Evolutionary conservation across 768 basidiomycete genomes (phyloP).

Genomic region (Amanita subjunquillea): DNA sequence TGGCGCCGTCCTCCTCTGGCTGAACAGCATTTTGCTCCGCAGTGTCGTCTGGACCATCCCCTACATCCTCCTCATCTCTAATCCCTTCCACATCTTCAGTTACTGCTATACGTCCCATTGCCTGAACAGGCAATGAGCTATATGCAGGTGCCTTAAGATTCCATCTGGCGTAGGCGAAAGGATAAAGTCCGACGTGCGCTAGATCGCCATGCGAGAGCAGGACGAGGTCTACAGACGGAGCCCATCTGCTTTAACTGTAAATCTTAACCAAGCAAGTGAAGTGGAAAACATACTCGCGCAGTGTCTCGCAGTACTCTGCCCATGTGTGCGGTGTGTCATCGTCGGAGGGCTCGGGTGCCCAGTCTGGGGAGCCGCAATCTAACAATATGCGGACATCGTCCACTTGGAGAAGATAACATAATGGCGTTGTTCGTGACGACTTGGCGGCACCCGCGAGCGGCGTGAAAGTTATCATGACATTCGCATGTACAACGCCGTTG

Average conservation of each 20-base stretch:
- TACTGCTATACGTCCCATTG: slow-evolving; percentile 88
- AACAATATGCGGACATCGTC: slow-evolving; percentile 91
- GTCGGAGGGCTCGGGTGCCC: slow-evolving; percentile 37
- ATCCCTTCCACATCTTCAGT: slow-evolving; percentile 82
- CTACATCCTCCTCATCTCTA: slow-evolving; percentile 63
- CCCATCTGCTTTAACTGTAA: slow-evolving; percentile 34
- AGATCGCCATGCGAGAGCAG: slow-evolving; percentile 92
- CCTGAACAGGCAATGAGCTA: slow-evolving; percentile 89
- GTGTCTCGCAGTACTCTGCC: slow-evolving; percentile 54
- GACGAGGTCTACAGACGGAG: slow-evolving; percentile 80
- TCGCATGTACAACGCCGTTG: not conserved
- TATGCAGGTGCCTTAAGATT: slow-evolving; percentile 86
- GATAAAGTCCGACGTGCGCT: slow-evolving; percentile 81
- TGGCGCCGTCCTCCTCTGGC: slow-evolving; percentile 15
- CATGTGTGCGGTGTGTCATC: slow-evolving; percentile 31
- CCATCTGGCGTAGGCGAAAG: slow-evolving; percentile 85
- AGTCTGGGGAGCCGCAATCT: slow-evolving; percentile 91
- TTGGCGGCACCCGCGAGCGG: slow-evolving; percentile 81
- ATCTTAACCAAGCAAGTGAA: slow-evolving; percentile 6
- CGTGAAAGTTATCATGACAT: slow-evolving; percentile 96
- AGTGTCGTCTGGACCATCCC: slow-evolving; percentile 24
- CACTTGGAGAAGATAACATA: slow-evolving; percentile 83
- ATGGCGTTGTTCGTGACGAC: slow-evolving; percentile 48
- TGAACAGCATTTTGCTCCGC: slow-evolving; percentile 13
- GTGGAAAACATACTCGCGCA: slow-evolving; percentile 51